A percentile compares a stretch with the other conserved stretches of the same genome.
Evolutionary conservation across 1,139 yeast genomes (phyloP).

Genomic region (Kurtzmaniella quercitrusa): DNA sequence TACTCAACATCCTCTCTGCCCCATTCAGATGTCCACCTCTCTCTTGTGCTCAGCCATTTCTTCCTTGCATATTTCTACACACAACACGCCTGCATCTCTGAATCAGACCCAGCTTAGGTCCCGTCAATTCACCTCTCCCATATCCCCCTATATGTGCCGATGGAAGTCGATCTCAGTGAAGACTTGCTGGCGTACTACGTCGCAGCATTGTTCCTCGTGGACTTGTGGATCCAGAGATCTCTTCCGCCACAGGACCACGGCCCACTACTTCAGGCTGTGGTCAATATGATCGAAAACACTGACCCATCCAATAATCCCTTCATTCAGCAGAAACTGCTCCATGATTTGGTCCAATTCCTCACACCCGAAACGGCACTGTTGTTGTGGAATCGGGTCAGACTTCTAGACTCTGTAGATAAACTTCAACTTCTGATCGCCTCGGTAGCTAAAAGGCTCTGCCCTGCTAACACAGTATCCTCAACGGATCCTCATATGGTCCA

Average conservation of each 20-base stretch:
- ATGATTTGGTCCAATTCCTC: not conserved
- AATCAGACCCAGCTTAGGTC: not conserved
- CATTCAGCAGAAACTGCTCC: not conserved
- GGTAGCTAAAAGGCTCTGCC: not conserved
- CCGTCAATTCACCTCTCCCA: not conserved
- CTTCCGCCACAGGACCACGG: not conserved
- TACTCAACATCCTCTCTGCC: too few relatives aligned
- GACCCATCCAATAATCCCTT: not conserved
- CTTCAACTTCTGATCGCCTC: not conserved
- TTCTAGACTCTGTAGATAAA: not conserved
- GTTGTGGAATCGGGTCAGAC: not conserved
- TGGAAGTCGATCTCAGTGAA: not conserved
- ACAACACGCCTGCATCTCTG: too few relatives aligned
- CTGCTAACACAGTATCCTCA: not conserved
- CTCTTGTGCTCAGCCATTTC: too few relatives aligned
- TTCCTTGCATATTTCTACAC: too few relatives aligned
- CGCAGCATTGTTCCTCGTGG: conserved; percentile 1
- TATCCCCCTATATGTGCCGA: not conserved
- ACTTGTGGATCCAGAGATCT: not conserved
- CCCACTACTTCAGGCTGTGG: not conserved
- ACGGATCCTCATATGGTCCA: not conserved
- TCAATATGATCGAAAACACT: not conserved
- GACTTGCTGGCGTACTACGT: conserved; percentile 1
- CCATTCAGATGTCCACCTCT: too few relatives aligned
- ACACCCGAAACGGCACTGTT: not conserved